Evolutionary conservation across 768 basidiomycete genomes (phyloP).

Genomic region (Phaeotremella skinneri): DNA sequence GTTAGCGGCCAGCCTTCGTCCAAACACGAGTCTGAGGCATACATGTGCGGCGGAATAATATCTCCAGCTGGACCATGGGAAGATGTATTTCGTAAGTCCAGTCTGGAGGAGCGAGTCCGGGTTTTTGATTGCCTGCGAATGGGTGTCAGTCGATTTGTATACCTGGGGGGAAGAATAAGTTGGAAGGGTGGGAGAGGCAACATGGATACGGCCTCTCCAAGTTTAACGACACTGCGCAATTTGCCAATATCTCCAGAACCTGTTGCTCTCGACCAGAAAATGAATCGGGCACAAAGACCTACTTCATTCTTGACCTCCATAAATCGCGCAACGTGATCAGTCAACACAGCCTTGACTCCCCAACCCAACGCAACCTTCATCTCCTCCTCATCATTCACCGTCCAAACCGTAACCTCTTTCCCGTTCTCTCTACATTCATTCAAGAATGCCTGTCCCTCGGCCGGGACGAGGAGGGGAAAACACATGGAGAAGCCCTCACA

Average conservation of each 20-base stretch:
- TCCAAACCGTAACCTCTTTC: constrained; percentile 51
- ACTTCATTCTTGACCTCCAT: constrained; percentile 44
- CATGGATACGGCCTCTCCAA: too few relatives aligned
- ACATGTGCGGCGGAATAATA: constrained; percentile 48
- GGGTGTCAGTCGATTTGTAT: not conserved
- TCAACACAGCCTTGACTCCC: constrained; percentile 51
- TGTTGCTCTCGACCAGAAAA: too few relatives aligned
- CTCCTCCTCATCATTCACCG: constrained; percentile 50
- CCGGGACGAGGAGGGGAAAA: constrained; percentile 46
- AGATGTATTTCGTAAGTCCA: constrained; percentile 28
- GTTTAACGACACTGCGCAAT: not conserved
- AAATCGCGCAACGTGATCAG: constrained; percentile 46
- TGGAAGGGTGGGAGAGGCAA: not conserved
- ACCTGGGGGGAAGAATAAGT: not conserved
- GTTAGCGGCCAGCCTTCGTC: not conserved
- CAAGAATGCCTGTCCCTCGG: constrained; percentile 48
- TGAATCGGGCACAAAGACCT: constrained; percentile 10
- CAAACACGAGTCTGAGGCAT: constrained; percentile 17
- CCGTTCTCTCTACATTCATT: constrained; percentile 45
- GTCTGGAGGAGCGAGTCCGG: constrained; percentile 26
- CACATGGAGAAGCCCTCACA: constrained; percentile 49
- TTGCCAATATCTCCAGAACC: not conserved
- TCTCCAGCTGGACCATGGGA: constrained; percentile 49
- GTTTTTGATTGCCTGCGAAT: constrained; percentile 38
- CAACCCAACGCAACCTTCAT: constrained; percentile 46